A percentile compares a stretch with the other conserved stretches of the same genome.
Evolutionary conservation across 306 rosid species (phyloP).

Genomic region (Sphenostylis stenocarpa): DNA sequence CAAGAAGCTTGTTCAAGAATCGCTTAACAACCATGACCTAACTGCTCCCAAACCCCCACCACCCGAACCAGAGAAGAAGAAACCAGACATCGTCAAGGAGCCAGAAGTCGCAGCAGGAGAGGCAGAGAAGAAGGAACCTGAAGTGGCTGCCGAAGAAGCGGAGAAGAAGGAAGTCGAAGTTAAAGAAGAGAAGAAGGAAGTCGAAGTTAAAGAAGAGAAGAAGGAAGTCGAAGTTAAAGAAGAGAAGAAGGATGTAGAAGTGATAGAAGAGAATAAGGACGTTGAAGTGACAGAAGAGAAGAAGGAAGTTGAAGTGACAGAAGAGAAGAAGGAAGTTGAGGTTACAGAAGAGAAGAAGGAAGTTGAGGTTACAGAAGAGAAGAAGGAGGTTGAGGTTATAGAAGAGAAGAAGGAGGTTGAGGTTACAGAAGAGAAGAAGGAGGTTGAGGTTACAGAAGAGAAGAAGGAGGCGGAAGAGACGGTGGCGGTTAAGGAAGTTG

Average conservation of each 20-base stretch:
- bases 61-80: not conserved
- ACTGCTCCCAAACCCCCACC: constrained; percentile 34
- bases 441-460: not conserved
- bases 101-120: not conserved
- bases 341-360: not conserved
- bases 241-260: not conserved
- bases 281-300: not conserved
- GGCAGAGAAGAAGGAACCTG: not conserved
- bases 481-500: not conserved
- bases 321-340: not conserved
- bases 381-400: not conserved
- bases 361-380: not conserved
- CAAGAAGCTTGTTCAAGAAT: constrained; percentile 66
- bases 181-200: not conserved
- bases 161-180: constrained; percentile 21
- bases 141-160: not conserved
- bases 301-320: not conserved
- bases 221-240: not conserved
- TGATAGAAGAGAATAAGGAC: not conserved
- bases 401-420: constrained; percentile 1
- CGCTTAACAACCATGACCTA: constrained; percentile 71
- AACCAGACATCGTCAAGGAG: not conserved
- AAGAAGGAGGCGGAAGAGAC: constrained; percentile 27
- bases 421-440: not conserved
- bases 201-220: not conserved